Evolutionary conservation across 495 filamentous ascomycete species (phyloP), one percentile per base, ranked within the genome.

Genomic region (Pseudoneurospora amorphoporcata): DNA sequence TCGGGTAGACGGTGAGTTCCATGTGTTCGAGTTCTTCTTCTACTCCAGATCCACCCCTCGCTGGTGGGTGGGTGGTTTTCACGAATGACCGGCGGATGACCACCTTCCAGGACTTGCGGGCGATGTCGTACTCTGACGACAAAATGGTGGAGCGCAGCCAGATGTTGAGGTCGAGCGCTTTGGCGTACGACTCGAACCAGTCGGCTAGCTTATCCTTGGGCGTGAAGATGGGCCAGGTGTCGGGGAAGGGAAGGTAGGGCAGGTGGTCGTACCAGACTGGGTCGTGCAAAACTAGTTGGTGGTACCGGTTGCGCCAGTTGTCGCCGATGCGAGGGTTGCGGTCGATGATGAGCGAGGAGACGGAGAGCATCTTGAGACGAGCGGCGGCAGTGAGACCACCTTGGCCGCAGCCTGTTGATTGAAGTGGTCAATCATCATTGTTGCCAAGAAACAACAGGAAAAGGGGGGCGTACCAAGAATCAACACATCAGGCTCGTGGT

Each of bases 201-300:
- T 92, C 89, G 17, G 89, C 92, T 0, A 94, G 84, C 73, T 94
- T 94, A 78, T 94, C 91, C 76, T 94, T 94, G 2, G 92, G 92
- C 1, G 91, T 92, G 77, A 91, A 92, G 37, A 90, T 68, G 0
- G 88, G 88, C 91, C 92, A 94, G 72, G 81, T 82, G 0, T 84
- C 72, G 12, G 92, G 92, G 75, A 94, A 94, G 0, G 84, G 81
- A 1, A 94, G 65, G 79, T 93, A 94, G 1, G 92, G 90, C 78
- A 94, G 77, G 76, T 94, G 91, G 76, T 93, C 90, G 75, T 88
- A 92, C 88, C 90, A 91, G 4, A 94, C 88, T 0, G 91, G 89
- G 73, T 94, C 92, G 75, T 94, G 92, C 5, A 92, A 85, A 0
- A 94, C 91, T 3, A 88, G 83, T 40, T 85, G 81, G 70, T 84